Base-by-base conservation (phyloP, 371 early-diverging fungal species). In the Mortierella sp. region DNA sequence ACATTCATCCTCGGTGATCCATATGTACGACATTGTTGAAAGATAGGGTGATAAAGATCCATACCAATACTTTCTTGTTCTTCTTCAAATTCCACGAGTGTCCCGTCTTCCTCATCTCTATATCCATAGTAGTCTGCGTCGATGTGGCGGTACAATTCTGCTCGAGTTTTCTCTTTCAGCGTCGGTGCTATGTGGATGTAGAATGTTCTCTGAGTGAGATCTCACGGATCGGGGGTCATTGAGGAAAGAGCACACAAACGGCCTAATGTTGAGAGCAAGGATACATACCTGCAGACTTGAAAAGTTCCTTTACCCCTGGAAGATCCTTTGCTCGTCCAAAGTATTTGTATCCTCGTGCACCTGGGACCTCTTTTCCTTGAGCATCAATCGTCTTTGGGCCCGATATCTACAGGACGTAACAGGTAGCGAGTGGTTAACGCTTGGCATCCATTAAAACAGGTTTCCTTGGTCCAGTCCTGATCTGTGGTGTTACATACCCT, bases 121-220 rank as follows among this genome's bases (percentile, higher is more conserved):
- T 95, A 98, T 24, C 98, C 97, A 69, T 92, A 98, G 79, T 98
- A 98, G 62, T 95, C 95, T 1, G 96, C 95, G 71, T 97, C 97
- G 16, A 95, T 90, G 46, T 91, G 85, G 49, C 86, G 85, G 58
- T 90, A 85, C 57, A 98, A 80, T 28, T 96, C 96, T 16, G 81
- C 82, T 64, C 90, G 79, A 27, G 88, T 84, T 34, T 89, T 85
- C 47, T 83, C 76, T 54, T 77, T 77, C 52, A 77, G 28, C 3
- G 70, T 77, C n/a, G 60, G 24, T 16, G 54, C 78, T 74, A 57
- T 51, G 19, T 39, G 21, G 39, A 57, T 37, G 27, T 25, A 16
- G 1, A 54, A n/a, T 2, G 16, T 17, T 2, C 9, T 25, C 21
- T 52, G 25, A 7, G 25, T 34, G 6, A 22, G 43, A 13, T 9